Conservation (phyloP, 202 grass and related monocot species). For the Digitaria exilis region DNA sequence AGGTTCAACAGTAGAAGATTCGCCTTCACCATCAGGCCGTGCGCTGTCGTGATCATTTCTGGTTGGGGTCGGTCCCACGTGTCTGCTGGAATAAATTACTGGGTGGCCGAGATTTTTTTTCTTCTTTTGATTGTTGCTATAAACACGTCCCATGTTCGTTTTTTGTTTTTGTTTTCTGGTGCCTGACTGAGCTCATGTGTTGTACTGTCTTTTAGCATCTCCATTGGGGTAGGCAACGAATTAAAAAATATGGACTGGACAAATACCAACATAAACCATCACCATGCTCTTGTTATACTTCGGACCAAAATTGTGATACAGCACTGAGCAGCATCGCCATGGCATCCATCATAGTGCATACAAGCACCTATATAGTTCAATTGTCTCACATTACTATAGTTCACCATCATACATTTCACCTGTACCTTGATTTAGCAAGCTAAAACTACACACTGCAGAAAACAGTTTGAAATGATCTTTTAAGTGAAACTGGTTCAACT, state of each 20-base stretch:
- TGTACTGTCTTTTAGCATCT: neutral
- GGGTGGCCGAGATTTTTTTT: neutral
- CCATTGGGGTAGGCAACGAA: neutral
- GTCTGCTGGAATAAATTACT: neutral
- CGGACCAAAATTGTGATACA: neutral
- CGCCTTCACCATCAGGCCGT: neutral
- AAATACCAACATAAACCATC: neutral
- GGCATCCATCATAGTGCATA: neutral
- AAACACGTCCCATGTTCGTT: too few species aligned
- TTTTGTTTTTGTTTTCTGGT: neutral
- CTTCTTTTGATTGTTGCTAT: neutral
- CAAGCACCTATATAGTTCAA: neutral
- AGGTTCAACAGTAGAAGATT: slow-evolving; percentile 40
- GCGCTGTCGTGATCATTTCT: slow-evolving; percentile 25
- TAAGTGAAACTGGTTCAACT: neutral
- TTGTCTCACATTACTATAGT: neutral
- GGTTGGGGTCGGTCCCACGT: slow-evolving; percentile 30
- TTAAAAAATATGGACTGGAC: neutral
- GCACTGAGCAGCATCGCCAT: neutral
- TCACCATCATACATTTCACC: neutral
- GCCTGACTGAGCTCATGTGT: neutral
- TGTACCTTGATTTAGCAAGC: neutral
- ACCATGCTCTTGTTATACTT: neutral
- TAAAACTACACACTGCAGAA: neutral
- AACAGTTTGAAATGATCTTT: neutral